These are phyloP conservation scores for Haematococcus lacustris DNA, from an alignment of 139 green algal species.

Conservation along the genomic window DNA sequence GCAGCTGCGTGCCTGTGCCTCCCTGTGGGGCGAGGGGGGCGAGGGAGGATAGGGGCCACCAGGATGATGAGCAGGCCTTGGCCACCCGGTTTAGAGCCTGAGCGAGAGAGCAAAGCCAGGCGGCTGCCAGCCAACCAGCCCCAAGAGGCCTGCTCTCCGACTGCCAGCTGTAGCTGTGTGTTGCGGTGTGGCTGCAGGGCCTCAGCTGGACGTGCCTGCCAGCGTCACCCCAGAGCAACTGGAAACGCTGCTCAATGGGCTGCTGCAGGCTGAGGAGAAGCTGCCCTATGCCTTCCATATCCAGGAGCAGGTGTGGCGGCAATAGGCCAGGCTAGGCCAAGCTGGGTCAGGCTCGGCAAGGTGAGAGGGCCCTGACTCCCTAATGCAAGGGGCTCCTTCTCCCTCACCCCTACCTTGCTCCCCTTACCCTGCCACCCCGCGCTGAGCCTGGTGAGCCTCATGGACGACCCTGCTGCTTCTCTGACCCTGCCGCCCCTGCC, in stretches of 20 bases:
- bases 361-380: too few relatives aligned
- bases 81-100: too few relatives aligned
- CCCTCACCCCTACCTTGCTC: too few relatives aligned
- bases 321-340: too few relatives aligned
- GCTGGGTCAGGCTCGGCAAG: too few relatives aligned
- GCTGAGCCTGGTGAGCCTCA: too few relatives aligned
- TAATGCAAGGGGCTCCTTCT: too few relatives aligned
- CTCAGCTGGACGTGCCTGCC: slow-evolving; percentile 85
- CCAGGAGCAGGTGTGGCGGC: slow-evolving; percentile 51
- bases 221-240: slow-evolving; percentile 75
- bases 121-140: neutral
- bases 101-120: neutral
- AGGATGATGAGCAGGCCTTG: neutral
- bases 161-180: neutral
- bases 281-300: slow-evolving; percentile 93
- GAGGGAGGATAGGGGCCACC: neutral
- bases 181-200: slow-evolving; percentile 40
- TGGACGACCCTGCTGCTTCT: too few relatives aligned
- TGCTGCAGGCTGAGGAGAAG: slow-evolving; percentile 79
- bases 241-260: slow-evolving; percentile 79
- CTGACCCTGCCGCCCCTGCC: too few relatives aligned
- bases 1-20: neutral
- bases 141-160: neutral
- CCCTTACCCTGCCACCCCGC: too few relatives aligned
- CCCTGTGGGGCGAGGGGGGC: neutral